Conservation (phyloP, 768 basidiomycete species). For the Trichaptum fuscoviolaceum region DNA sequence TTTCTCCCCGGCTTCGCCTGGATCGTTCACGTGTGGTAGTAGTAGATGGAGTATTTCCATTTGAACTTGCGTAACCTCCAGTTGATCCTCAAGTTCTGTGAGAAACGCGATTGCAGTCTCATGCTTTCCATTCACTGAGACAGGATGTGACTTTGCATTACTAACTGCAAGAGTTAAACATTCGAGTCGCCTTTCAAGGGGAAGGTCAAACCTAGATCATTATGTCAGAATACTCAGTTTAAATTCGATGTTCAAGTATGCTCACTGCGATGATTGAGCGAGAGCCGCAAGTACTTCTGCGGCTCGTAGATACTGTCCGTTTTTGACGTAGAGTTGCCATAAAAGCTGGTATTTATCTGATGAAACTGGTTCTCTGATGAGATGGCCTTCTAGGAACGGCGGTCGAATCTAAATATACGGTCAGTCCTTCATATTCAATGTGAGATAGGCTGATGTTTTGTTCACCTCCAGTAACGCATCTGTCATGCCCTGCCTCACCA, state of each 20-base stretch:
- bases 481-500: slow-evolving; percentile 70
- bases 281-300: slow-evolving; percentile 79
- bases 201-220: slow-evolving; percentile 51
- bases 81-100: slow-evolving; percentile 91
- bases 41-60: slow-evolving; percentile 80
- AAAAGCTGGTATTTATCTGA: slow-evolving; percentile 82
- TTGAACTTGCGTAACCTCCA: slow-evolving; percentile 96
- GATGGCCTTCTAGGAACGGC: slow-evolving; percentile 82
- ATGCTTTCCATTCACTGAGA: slow-evolving; percentile 68
- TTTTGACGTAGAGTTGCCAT: slow-evolving; percentile 97
- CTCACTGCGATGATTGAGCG: slow-evolving; percentile 82
- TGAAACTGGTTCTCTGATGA: slow-evolving; percentile 73
- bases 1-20: slow-evolving; percentile 56
- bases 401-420: slow-evolving; percentile 62
- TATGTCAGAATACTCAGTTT: not conserved
- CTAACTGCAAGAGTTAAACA: slow-evolving; percentile 92
- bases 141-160: slow-evolving; percentile 92
- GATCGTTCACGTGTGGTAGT: slow-evolving; percentile 53
- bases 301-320: slow-evolving; percentile 80
- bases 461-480: slow-evolving; percentile 86
- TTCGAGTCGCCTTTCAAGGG: slow-evolving; percentile 75
- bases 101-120: slow-evolving; percentile 93
- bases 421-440: slow-evolving; percentile 10
- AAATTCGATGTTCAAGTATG: slow-evolving; percentile 11
- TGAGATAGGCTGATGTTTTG: slow-evolving; percentile 15